phyloP scores from a whole-genome alignment of 2,329 filamentous ascomycete genomes.

The Colletotrichum sp. region DNA sequence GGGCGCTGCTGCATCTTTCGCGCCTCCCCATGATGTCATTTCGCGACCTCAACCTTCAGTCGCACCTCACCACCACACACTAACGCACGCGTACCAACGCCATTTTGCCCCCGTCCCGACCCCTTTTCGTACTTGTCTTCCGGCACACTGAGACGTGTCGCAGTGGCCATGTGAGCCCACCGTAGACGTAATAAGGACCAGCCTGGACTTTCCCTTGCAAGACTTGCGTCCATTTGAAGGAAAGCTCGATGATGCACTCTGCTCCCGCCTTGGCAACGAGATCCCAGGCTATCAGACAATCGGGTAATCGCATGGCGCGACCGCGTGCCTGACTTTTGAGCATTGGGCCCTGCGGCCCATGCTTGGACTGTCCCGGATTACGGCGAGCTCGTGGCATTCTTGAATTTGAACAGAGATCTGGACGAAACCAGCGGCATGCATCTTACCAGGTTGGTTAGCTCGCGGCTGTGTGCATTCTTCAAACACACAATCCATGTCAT shows the following conservation, averaged over 20 bases:
- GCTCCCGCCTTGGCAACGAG: not conserved
- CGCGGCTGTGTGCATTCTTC: not conserved
- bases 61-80: not conserved
- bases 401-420: not conserved
- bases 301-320: not conserved
- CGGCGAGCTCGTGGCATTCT: not conserved
- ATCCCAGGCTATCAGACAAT: not conserved
- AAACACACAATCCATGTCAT: not conserved
- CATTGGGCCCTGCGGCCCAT: not conserved
- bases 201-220: not conserved
- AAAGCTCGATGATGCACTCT: slow-evolving; percentile 1
- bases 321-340: not conserved
- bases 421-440: not conserved
- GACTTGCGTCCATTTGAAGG: not conserved
- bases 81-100: not conserved
- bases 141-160: not conserved
- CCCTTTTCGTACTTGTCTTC: not conserved
- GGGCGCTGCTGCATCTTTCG: not conserved
- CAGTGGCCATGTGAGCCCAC: slow-evolving; percentile 10
- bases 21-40: slow-evolving; percentile 18
- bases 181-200: slow-evolving; percentile 9
- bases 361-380: not conserved
- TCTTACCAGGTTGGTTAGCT: not conserved
- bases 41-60: not conserved
- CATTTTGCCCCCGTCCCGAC: not conserved